A percentile compares a stretch with the other conserved stretches of the same genome.
phyloP scores from a whole-genome alignment of 2,329 filamentous ascomycete species.

The Ascosphaera aggregata region DNA sequence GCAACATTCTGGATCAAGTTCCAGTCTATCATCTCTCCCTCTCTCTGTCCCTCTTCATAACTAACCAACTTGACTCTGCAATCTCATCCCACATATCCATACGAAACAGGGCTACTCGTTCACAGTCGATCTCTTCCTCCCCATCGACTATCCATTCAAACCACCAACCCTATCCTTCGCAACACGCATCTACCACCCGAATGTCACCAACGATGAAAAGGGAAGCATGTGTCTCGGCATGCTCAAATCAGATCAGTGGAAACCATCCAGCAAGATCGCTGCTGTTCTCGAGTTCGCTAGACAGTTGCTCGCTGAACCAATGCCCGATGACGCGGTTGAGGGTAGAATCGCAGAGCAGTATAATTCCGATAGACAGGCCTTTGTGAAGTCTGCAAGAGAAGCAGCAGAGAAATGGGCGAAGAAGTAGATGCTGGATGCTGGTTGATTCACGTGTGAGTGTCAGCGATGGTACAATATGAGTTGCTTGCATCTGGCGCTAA shows the following conservation, averaged over 20 bases:
- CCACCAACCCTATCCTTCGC: conserved; percentile 55
- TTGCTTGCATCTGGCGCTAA: too few species aligned
- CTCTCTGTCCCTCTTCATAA: conserved; percentile 1
- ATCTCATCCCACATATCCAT: too few species aligned
- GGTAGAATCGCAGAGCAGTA: conserved; percentile 67
- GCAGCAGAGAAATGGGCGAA: conserved; percentile 54
- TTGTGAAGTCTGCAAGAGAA: conserved; percentile 49
- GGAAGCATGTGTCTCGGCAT: conserved; percentile 71
- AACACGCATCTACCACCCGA: conserved; percentile 90
- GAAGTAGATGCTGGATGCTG: conserved; percentile 8
- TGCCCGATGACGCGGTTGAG: conserved; percentile 79
- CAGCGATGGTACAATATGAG: too few species aligned
- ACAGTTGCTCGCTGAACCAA: conserved; percentile 53
- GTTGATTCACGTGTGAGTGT: too few species aligned
- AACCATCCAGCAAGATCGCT: conserved; percentile 55
- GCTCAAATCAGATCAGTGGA: conserved; percentile 75
- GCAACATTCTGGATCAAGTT: too few species aligned
- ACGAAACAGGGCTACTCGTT: conserved; percentile 42
- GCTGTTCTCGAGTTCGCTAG: conserved; percentile 57
- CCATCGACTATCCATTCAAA: conserved; percentile 74
- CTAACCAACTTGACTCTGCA: neutral
- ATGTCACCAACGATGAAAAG: conserved; percentile 67
- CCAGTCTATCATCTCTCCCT: neutral
- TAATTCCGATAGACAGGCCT: conserved; percentile 40
- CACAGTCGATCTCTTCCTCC: conserved; percentile 48